A percentile compares a stretch with the other conserved stretches of the same genome.
Conservation (phyloP, 192 early-diverging fungal species). For the Coemansia sp. region DNA sequence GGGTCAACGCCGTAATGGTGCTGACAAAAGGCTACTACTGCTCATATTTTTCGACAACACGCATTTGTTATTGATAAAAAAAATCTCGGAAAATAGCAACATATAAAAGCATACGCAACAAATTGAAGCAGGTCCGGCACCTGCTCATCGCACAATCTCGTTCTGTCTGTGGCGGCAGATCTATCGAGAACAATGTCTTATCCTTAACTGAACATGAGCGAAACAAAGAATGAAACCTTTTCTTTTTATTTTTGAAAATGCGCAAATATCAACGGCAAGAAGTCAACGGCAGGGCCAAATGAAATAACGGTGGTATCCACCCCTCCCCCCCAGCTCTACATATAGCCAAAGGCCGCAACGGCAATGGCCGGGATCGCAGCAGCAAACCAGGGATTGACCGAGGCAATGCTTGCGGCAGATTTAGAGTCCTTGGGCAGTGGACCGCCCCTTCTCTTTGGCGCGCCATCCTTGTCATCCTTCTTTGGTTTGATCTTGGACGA, state of each 20-base stretch:
- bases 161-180: too few relatives aligned
- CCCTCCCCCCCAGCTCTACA: slow-evolving; percentile 8
- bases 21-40: background rate
- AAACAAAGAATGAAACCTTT: too few relatives aligned
- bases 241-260: background rate
- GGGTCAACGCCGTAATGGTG: too few relatives aligned
- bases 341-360: slow-evolving; percentile 2
- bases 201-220: too few relatives aligned
- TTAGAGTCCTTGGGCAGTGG: slow-evolving; percentile 32
- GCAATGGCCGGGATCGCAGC: slow-evolving; percentile 21
- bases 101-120: background rate
- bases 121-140: background rate
- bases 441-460: slow-evolving; percentile 38
- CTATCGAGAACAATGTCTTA: too few relatives aligned
- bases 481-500: slow-evolving; percentile 30
- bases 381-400: slow-evolving; percentile 12
- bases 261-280: background rate
- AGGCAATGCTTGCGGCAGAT: background rate
- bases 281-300: background rate
- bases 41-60: background rate
- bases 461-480: slow-evolving; percentile 23
- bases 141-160: background rate
- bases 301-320: background rate
- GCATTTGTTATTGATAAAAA: background rate
- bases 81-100: background rate